phyloP scores from a whole-genome alignment of 108 stramenopile genomes.

The Chaetoceros muelleri region DNA sequence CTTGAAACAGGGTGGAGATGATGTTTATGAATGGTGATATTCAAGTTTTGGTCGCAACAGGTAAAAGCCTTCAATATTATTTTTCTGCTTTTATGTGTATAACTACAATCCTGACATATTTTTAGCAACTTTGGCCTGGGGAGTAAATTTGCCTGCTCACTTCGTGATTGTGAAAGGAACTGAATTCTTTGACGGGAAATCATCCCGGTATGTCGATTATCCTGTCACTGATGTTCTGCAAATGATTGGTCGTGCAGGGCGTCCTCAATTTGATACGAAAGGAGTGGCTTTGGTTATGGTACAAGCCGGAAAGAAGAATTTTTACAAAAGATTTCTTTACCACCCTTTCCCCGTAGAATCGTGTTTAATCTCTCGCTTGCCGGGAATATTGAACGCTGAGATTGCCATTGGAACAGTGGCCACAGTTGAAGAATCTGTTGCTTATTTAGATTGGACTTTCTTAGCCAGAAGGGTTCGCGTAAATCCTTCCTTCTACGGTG shows the following conservation, averaged over 20 bases:
- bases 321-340: slow-evolving; percentile 96
- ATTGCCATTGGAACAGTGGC: slow-evolving; percentile 79
- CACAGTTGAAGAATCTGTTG: slow-evolving; percentile 66
- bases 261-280: slow-evolving; percentile 93
- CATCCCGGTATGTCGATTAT: slow-evolving; percentile 91
- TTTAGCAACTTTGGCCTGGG: slow-evolving; percentile 87
- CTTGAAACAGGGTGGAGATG: slow-evolving; percentile 74
- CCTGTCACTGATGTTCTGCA: slow-evolving; percentile 98
- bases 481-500: slow-evolving; percentile 95
- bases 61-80: too few relatives aligned
- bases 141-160: slow-evolving; percentile 95
- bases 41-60: slow-evolving; percentile 88
- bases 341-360: slow-evolving; percentile 99
- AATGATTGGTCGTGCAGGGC: slow-evolving; percentile 98
- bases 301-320: slow-evolving; percentile 91
- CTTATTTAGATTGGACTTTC: slow-evolving; percentile 96
- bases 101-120: slow-evolving; percentile 14
- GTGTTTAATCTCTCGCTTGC: slow-evolving; percentile 65
- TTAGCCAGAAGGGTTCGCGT: slow-evolving; percentile 82
- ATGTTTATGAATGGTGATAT: slow-evolving; percentile 86
- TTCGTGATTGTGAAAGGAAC: slow-evolving; percentile 96
- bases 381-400: slow-evolving; percentile 96
- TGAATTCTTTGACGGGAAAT: slow-evolving; percentile 96
- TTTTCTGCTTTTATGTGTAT: too few relatives aligned
- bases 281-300: slow-evolving; percentile 94